These are phyloP conservation scores for Ophiorrhiza pumila DNA, from an alignment of 257 asterid genomes.

Conservation along the genomic window DNA sequence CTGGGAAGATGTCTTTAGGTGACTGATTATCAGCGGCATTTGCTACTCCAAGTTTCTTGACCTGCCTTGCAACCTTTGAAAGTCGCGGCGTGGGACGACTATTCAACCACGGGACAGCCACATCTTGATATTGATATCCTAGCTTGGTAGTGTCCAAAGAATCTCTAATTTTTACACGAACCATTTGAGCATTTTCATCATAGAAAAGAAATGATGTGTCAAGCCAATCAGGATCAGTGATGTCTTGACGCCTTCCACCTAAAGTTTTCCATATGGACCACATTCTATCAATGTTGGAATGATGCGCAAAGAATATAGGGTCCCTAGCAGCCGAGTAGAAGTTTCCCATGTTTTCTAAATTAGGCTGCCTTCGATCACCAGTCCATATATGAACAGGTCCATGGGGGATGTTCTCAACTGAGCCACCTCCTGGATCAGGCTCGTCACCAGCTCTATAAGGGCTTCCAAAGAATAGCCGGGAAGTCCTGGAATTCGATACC, in stretches of 20 bases:
- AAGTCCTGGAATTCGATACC: constrained; percentile 55
- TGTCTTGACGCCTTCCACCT: constrained; percentile 66
- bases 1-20: constrained; percentile 39
- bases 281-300: constrained; percentile 65
- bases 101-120: constrained; percentile 53
- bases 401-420: constrained; percentile 70
- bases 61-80: constrained; percentile 32
- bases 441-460: constrained; percentile 62
- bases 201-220: constrained; percentile 57
- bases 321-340: constrained; percentile 83
- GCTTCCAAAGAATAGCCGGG: constrained; percentile 59
- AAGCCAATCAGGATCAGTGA: constrained; percentile 55
- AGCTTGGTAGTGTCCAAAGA: constrained; percentile 47
- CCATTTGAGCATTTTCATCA: constrained; percentile 76
- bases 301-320: constrained; percentile 77
- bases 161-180: constrained; percentile 63
- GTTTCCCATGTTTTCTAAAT: constrained; percentile 68
- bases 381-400: constrained; percentile 72
- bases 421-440: constrained; percentile 57
- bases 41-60: constrained; percentile 46
- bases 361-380: constrained; percentile 65
- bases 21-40: constrained; percentile 36
- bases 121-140: constrained; percentile 58
- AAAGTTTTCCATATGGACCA: constrained; percentile 74
- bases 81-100: constrained; percentile 54